These are phyloP conservation scores for Botrytis cinerea DNA, from an alignment of 2,329 filamentous ascomycete species.

Conservation along the genomic window DNA sequence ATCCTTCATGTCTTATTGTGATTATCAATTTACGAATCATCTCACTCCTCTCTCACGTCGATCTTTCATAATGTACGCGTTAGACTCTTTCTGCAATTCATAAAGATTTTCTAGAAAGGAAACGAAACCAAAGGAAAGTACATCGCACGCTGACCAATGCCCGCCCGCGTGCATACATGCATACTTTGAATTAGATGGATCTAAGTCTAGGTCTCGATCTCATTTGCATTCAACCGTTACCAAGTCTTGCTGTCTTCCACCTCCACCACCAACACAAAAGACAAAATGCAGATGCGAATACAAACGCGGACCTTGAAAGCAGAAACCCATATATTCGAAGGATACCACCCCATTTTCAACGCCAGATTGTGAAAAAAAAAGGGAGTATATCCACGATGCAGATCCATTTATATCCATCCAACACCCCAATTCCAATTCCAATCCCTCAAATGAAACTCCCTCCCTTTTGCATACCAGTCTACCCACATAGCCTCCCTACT, in stretches of 20 bases:
- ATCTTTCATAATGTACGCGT: not conserved
- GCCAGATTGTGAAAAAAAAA: not conserved
- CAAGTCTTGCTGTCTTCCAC: not conserved
- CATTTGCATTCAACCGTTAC: not conserved
- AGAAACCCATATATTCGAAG: not conserved
- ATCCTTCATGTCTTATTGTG: not conserved
- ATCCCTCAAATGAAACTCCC: not conserved
- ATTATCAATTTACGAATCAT: not conserved
- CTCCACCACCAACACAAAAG: not conserved
- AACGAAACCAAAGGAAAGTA: not conserved
- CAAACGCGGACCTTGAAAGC: not conserved
- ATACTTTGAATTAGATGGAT: not conserved
- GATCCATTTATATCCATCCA: constrained; percentile 19
- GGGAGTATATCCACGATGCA: constrained; percentile 13
- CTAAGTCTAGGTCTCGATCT: not conserved
- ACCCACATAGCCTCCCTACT: not conserved
- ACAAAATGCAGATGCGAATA: not conserved
- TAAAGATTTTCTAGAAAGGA: not conserved
- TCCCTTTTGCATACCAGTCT: not conserved
- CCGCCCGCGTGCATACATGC: not conserved
- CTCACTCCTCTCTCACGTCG: not conserved
- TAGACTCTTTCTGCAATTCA: not conserved
- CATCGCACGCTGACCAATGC: not conserved
- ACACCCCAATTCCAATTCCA: not conserved
- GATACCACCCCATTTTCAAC: not conserved